A percentile compares a stretch with the other conserved stretches of the same genome.
These are phyloP conservation scores for Fallopia convolvulus DNA, from an alignment of 148 eudicot genomes.

Conservation along the genomic window DNA sequence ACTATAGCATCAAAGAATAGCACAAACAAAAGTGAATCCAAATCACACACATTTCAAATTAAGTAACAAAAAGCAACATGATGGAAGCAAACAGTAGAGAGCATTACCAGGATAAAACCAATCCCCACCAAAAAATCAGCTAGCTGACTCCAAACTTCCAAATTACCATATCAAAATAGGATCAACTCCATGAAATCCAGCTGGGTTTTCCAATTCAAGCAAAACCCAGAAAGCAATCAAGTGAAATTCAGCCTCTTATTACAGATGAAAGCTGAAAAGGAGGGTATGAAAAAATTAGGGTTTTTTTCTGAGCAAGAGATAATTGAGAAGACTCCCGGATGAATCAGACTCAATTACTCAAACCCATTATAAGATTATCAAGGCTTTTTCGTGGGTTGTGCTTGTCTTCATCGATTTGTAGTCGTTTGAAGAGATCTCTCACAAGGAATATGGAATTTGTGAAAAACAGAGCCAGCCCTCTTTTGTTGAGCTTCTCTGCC, in stretches of 20 bases:
- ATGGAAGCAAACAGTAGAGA: neutral
- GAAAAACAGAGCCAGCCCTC: conserved; percentile 12
- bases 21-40: neutral
- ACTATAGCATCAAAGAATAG: neutral
- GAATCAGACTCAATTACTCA: conserved; percentile 2
- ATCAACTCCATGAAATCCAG: neutral
- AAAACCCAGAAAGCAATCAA: neutral
- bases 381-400: neutral
- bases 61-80: neutral
- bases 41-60: neutral
- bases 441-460: conserved; percentile 10
- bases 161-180: neutral
- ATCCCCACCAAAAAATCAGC: neutral
- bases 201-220: neutral
- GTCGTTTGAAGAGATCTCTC: conserved; percentile 10
- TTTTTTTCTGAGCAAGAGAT: neutral
- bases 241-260: neutral
- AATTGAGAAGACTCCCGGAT: neutral
- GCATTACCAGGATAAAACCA: conserved; percentile 9
- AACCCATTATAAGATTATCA: neutral
- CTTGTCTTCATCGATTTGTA: conserved; percentile 13
- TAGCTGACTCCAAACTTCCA: neutral
- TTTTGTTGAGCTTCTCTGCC: neutral
- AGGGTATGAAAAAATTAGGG: neutral
- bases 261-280: neutral